Evolutionary conservation across 1,284 basidiomycete species (phyloP).

Genomic region (Entoloma clypeatum): DNA sequence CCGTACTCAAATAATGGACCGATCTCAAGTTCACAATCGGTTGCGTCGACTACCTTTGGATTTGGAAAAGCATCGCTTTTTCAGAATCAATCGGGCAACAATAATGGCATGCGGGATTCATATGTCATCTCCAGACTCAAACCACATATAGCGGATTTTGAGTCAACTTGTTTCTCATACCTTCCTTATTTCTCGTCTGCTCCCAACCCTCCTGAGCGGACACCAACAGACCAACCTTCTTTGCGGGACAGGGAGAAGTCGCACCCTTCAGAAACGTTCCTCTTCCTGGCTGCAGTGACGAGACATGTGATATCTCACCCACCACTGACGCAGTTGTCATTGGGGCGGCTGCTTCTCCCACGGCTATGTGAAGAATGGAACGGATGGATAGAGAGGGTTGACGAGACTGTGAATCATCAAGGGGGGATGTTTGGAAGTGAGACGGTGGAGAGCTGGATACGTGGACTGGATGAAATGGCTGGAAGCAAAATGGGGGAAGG

Average conservation of each 20-base stretch:
- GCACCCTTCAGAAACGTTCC: constrained; percentile 69
- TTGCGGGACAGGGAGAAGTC: constrained; percentile 55
- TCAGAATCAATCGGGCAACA: constrained; percentile 21
- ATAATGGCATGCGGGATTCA: constrained; percentile 68
- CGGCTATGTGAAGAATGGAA: constrained; percentile 70
- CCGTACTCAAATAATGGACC: constrained; percentile 77
- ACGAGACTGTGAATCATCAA: constrained; percentile 63
- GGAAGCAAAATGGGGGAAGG: constrained; percentile 46
- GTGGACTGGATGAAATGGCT: constrained; percentile 61
- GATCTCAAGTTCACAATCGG: constrained; percentile 34
- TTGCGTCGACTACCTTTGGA: constrained; percentile 36
- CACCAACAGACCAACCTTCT: constrained; percentile 37
- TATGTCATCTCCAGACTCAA: constrained; percentile 73
- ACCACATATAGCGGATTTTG: constrained; percentile 70
- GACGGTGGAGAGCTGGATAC: constrained; percentile 62
- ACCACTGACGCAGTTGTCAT: constrained; percentile 53
- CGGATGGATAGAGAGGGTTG: constrained; percentile 68
- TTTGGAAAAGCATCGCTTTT: constrained; percentile 38
- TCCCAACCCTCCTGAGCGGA: constrained; percentile 27
- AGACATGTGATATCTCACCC: constrained; percentile 66
- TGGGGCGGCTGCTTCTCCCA: constrained; percentile 54
- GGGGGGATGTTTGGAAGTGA: constrained; percentile 77
- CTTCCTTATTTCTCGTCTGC: constrained; percentile 76
- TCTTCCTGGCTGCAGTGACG: constrained; percentile 64
- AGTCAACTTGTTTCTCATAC: constrained; percentile 70